Conservation (phyloP, 805 yeast species). For the Teunomyces barrocoloradensis region DNA sequence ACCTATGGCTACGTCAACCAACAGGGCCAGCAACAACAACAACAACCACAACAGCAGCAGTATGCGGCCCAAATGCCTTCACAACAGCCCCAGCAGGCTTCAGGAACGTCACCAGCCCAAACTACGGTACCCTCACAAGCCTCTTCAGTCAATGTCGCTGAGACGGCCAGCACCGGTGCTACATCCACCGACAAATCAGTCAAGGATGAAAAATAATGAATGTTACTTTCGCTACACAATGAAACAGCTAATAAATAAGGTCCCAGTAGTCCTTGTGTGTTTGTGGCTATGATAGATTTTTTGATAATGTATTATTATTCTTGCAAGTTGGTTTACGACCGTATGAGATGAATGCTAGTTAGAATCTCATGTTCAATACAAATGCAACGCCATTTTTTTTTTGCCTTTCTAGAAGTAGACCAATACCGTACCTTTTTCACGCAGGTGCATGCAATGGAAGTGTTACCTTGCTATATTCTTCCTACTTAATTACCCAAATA, state of each 20-base stretch:
- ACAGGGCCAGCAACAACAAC: slow-evolving; percentile 5
- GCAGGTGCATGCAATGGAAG: neutral
- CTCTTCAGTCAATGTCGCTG: neutral
- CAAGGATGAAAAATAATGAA: slow-evolving; percentile 2
- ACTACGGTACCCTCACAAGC: neutral
- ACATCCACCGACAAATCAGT: neutral
- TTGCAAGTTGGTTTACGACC: neutral
- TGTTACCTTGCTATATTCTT: neutral
- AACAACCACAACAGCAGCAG: slow-evolving; percentile 1
- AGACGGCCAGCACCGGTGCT: neutral
- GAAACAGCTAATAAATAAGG: neutral
- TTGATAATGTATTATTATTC: slow-evolving; percentile 1
- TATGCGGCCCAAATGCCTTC: neutral
- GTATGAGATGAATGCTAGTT: neutral
- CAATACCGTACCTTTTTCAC: neutral
- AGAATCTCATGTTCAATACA: neutral
- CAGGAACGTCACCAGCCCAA: neutral
- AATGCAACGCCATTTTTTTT: neutral
- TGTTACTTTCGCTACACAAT: neutral
- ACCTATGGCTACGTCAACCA: slow-evolving; percentile 14
- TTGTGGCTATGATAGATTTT: slow-evolving; percentile 3
- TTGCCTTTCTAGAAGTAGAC: neutral
- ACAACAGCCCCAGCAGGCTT: neutral
- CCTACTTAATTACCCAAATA: neutral
- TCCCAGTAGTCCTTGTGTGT: neutral